Base-by-base conservation (phyloP, 345 rosid genomes). In the rapeseed (Brassica napus) region DNA sequence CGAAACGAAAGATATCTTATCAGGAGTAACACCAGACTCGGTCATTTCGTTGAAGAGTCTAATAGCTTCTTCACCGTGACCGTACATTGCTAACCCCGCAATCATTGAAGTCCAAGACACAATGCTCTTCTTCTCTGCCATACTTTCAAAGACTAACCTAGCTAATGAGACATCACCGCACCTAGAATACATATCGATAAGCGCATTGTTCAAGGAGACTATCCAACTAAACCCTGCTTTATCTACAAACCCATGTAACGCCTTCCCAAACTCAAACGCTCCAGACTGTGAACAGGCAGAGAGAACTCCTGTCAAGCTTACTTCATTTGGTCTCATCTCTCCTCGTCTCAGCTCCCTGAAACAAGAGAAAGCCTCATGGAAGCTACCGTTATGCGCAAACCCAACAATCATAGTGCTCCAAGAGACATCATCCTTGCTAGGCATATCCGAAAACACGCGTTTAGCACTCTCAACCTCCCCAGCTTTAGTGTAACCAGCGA, bases 381-480 rank as follows among this genome's bases (percentile, higher is more conserved):
- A 87, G 35, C 65, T 72, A 24, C 86, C 93, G 69, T 67, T 84
- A 60, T 84, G 89, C 49, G 88, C 79, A 82, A 84, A 76, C 55
- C 86, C 89, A 72, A 75, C 85, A 80, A 89, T 84, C 85, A 87
- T 79, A 15, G 89, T 89, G 28, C 93, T 89, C 88, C 91, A 89
- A 1, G 93, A 89, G 18, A 89, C 87, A 74, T 74, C 87, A 82
- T 89, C 89, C 73, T 67, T 86, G 44, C 64, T 42, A 11, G 82
- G 78, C 88, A 87, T 89, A 42, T 81, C 88, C 65, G 35, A 49
- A 26, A 89, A 89, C 52, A 70, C 30, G 3, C 71, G 72, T 81
- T 58, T 80, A 21, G 88, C 91, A 30, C 62, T 68, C 76, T 86
- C 85, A 44, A 89, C 59, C 78, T 87, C 87, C 28, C 88, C 87